Conservation (phyloP, 2,329 filamentous ascomycete species). For the Xylaria sp. region DNA sequence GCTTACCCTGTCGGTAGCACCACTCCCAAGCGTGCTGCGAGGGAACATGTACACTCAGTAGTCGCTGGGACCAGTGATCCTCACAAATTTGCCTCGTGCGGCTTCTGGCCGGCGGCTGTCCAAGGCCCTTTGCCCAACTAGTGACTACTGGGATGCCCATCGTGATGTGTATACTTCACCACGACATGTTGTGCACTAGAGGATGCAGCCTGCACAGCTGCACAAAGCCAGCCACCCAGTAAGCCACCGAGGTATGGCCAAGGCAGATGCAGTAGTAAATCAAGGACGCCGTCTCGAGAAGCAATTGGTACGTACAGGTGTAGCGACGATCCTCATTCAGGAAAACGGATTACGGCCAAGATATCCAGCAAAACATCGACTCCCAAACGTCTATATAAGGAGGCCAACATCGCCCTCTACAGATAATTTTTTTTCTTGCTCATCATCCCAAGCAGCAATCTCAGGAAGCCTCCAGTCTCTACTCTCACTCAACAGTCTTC, state of each 20-base stretch:
- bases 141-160: constrained; percentile 14
- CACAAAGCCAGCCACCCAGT: constrained; percentile 22
- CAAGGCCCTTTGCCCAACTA: background rate
- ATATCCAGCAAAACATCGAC: constrained; percentile 5
- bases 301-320: constrained; percentile 10
- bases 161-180: constrained; percentile 19
- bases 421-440: constrained; percentile 4
- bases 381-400: constrained; percentile 37
- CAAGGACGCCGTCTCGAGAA: constrained; percentile 13
- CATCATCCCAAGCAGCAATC: constrained; percentile 33
- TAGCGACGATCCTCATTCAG: constrained; percentile 24
- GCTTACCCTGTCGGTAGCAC: background rate
- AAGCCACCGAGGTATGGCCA: constrained; percentile 12
- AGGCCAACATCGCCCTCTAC: constrained; percentile 25
- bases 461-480: constrained; percentile 28
- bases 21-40: background rate
- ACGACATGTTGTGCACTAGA: constrained; percentile 15
- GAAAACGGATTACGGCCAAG: constrained; percentile 26
- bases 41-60: constrained; percentile 1
- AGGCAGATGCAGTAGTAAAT: constrained; percentile 16
- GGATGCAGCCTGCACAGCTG: constrained; percentile 32
- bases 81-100: constrained; percentile 20
- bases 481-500: constrained; percentile 25
- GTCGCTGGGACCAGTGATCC: constrained; percentile 12
- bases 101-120: constrained; percentile 3